phyloP scores from a whole-genome alignment of 495 filamentous ascomycete species.

The Tuber umbilicatum region DNA sequence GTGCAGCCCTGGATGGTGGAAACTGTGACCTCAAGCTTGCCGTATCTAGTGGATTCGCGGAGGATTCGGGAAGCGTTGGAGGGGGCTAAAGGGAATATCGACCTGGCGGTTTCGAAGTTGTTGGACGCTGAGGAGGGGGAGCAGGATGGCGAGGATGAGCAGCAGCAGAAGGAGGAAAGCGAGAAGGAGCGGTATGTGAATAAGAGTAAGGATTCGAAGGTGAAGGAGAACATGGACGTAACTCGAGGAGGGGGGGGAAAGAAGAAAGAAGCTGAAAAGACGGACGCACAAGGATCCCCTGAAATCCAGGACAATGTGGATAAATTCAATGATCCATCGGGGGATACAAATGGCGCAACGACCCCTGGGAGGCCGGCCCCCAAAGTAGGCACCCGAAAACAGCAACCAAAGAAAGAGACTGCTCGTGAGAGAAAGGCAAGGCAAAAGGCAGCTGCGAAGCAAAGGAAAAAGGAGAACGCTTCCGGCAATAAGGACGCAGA shows the following conservation, averaged over 20 bases:
- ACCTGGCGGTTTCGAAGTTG: slow-evolving; percentile 55
- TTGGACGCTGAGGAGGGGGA: slow-evolving; percentile 48
- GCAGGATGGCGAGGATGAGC: slow-evolving; percentile 9
- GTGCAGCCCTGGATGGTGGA: slow-evolving; percentile 59
- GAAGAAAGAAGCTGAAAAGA: slow-evolving; percentile 9
- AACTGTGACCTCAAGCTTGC: slow-evolving; percentile 53
- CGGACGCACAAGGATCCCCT: not conserved
- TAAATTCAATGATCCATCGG: not conserved
- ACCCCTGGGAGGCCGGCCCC: not conserved
- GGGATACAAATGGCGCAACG: not conserved
- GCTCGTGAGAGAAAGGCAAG: slow-evolving; percentile 46
- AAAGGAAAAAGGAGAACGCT: slow-evolving; percentile 41
- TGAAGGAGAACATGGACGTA: not conserved
- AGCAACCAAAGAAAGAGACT: slow-evolving; percentile 32
- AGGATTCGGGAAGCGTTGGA: slow-evolving; percentile 56
- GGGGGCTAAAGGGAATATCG: slow-evolving; percentile 55
- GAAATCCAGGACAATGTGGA: not conserved
- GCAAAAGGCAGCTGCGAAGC: slow-evolving; percentile 48
- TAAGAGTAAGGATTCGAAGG: slow-evolving; percentile 1
- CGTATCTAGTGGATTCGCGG: slow-evolving; percentile 51
- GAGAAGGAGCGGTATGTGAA: not conserved
- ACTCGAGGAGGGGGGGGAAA: not conserved
- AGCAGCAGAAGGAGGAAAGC: slow-evolving; percentile 7
- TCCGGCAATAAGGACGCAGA: slow-evolving; percentile 15
- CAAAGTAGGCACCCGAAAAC: slow-evolving; percentile 11